Percentiles rank a stretch among this genome's conserved stretches.
phyloP scores from a whole-genome alignment of 768 basidiomycete species.

The Hydnum rufescens region DNA sequence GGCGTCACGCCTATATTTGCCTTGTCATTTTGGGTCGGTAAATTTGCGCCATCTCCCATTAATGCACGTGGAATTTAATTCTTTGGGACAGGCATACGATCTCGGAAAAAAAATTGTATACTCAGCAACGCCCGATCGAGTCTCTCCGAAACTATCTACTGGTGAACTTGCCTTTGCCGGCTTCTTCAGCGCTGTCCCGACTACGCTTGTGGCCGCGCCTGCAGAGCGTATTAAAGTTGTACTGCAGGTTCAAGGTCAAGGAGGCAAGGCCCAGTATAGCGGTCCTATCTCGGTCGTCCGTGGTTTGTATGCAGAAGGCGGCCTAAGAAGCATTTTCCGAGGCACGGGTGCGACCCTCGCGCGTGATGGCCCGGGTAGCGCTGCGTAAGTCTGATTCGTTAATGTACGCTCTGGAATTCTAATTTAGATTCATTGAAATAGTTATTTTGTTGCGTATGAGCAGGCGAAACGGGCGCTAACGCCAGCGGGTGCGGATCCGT shows the following conservation, averaged over 20 bases:
- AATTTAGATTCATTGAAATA: constrained; percentile 16
- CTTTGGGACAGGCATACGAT: constrained; percentile 74
- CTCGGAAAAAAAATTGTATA: constrained; percentile 75
- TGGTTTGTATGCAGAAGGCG: constrained; percentile 86
- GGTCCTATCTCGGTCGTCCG: constrained; percentile 83
- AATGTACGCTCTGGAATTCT: neutral
- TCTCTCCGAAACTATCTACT: constrained; percentile 38
- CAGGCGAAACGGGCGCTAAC: constrained; percentile 74
- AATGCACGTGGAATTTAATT: neutral
- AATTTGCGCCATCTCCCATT: constrained; percentile 10
- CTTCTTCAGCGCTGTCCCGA: constrained; percentile 82
- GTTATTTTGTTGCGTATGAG: constrained; percentile 96
- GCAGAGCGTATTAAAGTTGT: constrained; percentile 95
- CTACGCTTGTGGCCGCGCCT: constrained; percentile 83
- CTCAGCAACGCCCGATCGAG: constrained; percentile 57
- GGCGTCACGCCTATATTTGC: constrained; percentile 98
- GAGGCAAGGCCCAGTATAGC: constrained; percentile 71
- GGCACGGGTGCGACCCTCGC: constrained; percentile 87
- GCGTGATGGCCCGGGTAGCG: constrained; percentile 90
- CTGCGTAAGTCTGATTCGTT: constrained; percentile 43
- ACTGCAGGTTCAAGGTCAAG: constrained; percentile 38
- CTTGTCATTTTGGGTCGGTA: constrained; percentile 95
- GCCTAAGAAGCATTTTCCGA: constrained; percentile 75
- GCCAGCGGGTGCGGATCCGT: constrained; percentile 57
- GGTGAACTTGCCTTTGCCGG: constrained; percentile 80